Percentiles rank a stretch among this genome's conserved stretches.
These are phyloP conservation scores for Sclerotinia subarctica DNA, from an alignment of 2,329 filamentous ascomycete genomes.

Conservation along the genomic window DNA sequence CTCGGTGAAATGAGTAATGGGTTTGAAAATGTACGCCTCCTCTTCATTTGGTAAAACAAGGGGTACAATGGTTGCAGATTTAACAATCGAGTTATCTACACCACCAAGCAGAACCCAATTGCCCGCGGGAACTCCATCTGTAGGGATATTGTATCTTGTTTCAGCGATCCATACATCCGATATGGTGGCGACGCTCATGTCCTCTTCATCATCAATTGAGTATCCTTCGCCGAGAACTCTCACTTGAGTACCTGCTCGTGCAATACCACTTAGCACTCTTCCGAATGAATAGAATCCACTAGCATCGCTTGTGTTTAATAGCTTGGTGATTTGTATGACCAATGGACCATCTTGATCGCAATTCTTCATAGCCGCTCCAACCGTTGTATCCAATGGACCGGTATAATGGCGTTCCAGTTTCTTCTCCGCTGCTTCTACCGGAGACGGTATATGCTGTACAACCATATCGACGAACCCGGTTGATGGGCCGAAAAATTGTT, in stretches of 20 bases:
- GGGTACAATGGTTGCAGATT: conserved; percentile 87
- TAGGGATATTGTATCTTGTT: conserved; percentile 87
- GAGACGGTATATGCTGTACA: conserved; percentile 83
- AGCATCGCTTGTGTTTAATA: conserved; percentile 89
- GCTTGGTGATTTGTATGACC: conserved; percentile 87
- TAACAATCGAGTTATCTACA: conserved; percentile 97
- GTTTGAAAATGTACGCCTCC: conserved; percentile 92
- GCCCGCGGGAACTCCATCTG: conserved; percentile 87
- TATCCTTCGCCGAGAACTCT: conserved; percentile 93
- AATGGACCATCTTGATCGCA: conserved; percentile 89
- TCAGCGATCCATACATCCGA: conserved; percentile 86
- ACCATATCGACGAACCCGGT: conserved; percentile 96
- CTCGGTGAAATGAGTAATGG: conserved; percentile 91
- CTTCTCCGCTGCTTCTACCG: conserved; percentile 70
- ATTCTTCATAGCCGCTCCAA: conserved; percentile 73
- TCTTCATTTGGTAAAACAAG: conserved; percentile 79
- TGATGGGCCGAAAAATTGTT: conserved; percentile 90
- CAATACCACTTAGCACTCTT: conserved; percentile 88
- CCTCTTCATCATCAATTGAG: conserved; percentile 94
- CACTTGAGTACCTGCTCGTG: conserved; percentile 75
- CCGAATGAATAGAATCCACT: conserved; percentile 87
- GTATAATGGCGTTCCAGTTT: conserved; percentile 88
- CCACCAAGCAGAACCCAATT: conserved; percentile 91
- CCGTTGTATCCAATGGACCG: conserved; percentile 77
- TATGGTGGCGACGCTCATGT: conserved; percentile 86